These are phyloP conservation scores for Brassica carinata DNA, from an alignment of 345 rosid genomes.

Conservation along the genomic window DNA sequence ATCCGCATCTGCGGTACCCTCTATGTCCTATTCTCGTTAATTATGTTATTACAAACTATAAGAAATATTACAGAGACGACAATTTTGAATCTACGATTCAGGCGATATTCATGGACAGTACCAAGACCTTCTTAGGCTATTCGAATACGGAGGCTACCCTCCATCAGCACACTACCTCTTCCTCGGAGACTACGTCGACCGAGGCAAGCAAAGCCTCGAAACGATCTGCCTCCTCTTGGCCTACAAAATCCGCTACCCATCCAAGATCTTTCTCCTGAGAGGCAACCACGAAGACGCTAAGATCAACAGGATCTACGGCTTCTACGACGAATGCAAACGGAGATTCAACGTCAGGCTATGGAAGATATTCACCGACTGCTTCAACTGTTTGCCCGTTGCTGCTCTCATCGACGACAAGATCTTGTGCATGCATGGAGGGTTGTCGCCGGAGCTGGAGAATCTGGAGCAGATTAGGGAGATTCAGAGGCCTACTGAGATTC, in stretches of 20 bases:
- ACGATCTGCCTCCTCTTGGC: slow-evolving; percentile 94
- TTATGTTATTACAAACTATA: background rate
- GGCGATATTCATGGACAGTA: slow-evolving; percentile 98
- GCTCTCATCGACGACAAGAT: slow-evolving; percentile 93
- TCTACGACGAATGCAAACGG: slow-evolving; percentile 97
- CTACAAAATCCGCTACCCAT: slow-evolving; percentile 84
- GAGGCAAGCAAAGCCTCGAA: slow-evolving; percentile 98
- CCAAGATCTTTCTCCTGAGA: slow-evolving; percentile 70
- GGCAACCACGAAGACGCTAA: slow-evolving; percentile 99
- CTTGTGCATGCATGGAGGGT: slow-evolving; percentile 97
- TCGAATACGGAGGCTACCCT: slow-evolving; percentile 89
- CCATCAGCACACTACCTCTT: slow-evolving; percentile 88
- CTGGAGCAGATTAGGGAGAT: slow-evolving; percentile 78
- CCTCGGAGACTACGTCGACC: slow-evolving; percentile 94
- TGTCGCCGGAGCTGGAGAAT: slow-evolving; percentile 77
- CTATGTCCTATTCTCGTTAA: background rate
- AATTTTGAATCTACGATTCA: slow-evolving; percentile 29
- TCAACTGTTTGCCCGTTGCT: slow-evolving; percentile 88
- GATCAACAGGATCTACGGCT: slow-evolving; percentile 93
- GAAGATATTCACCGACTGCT: slow-evolving; percentile 95
- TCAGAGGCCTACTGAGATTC: slow-evolving; percentile 85
- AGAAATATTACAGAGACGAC: background rate
- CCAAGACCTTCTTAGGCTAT: slow-evolving; percentile 88
- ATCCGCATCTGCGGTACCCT: slow-evolving; percentile 81
- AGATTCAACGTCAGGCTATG: slow-evolving; percentile 93